phyloP scores from a whole-genome alignment of 1,284 basidiomycete species.

The Coniferiporia weirii region DNA sequence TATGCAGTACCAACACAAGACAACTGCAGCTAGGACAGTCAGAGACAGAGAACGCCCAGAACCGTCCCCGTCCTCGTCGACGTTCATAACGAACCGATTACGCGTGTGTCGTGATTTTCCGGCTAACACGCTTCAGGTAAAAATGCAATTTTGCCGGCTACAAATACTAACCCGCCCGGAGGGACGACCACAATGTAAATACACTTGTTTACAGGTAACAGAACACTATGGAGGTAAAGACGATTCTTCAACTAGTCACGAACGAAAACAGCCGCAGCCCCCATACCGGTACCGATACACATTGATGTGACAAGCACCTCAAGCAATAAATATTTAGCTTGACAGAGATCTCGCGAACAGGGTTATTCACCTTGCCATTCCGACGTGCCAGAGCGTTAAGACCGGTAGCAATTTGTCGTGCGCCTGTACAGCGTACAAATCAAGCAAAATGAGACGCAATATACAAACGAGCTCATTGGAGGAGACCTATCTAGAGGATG shows the following conservation, averaged over 20 bases:
- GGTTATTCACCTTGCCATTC: conserved; percentile 59
- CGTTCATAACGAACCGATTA: conserved; percentile 3
- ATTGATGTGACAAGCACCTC: conserved; percentile 79
- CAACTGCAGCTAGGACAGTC: conserved; percentile 36
- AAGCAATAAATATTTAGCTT: background rate
- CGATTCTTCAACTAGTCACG: conserved; percentile 36
- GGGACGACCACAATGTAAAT: background rate
- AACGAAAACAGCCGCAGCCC: conserved; percentile 73
- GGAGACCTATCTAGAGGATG: conserved; percentile 75
- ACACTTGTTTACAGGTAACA: background rate
- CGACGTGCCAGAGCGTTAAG: conserved; percentile 77
- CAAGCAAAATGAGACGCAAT: conserved; percentile 9
- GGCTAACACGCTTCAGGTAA: too few species aligned
- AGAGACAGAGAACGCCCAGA: background rate
- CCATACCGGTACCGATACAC: conserved; percentile 87
- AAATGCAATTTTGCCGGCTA: too few species aligned
- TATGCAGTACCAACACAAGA: conserved; percentile 64
- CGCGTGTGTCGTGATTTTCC: too few species aligned
- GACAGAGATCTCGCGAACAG: background rate
- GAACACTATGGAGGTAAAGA: background rate
- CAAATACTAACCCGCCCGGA: too few species aligned
- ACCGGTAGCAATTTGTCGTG: conserved; percentile 84
- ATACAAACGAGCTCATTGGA: conserved; percentile 19
- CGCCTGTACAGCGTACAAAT: conserved; percentile 74
- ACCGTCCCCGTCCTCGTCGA: background rate